A percentile compares a stretch with the other conserved stretches of the same genome.
Conservation (phyloP, 176 grass and related monocot genomes). For the Avena insularis region DNA sequence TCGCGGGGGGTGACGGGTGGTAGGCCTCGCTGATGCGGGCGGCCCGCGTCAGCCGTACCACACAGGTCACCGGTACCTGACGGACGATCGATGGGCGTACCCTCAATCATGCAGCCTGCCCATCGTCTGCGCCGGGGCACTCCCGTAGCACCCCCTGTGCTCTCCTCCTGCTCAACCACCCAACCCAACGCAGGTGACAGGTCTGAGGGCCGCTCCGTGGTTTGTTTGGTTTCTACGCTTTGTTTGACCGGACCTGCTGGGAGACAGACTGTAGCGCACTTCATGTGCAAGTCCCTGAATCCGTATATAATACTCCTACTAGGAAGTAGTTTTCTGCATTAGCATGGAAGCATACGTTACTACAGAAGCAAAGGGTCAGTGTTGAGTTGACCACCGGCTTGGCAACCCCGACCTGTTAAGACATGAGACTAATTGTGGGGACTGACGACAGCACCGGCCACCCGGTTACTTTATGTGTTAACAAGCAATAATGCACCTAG, state of each 20-base stretch:
- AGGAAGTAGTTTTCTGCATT: too few species aligned
- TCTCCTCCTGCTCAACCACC: too few species aligned
- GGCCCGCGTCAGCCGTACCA: conserved; percentile 40
- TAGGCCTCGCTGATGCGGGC: conserved; percentile 54
- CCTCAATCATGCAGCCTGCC: not conserved
- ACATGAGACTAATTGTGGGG: not conserved
- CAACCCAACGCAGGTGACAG: too few species aligned
- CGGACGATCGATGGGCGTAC: not conserved
- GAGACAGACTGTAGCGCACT: not conserved
- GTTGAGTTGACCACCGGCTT: conserved; percentile 22
- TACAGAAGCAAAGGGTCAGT: not conserved
- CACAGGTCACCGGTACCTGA: not conserved
- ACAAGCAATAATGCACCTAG: not conserved
- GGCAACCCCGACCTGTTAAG: not conserved
- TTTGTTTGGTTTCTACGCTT: not conserved
- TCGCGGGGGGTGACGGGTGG: conserved; percentile 61
- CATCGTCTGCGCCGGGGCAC: not conserved
- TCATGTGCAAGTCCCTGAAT: not conserved
- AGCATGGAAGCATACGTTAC: not conserved
- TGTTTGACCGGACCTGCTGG: not conserved
- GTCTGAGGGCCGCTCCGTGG: too few species aligned
- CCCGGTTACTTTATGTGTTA: not conserved
- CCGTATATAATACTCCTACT: not conserved
- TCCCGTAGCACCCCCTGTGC: not conserved
- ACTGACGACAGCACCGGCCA: not conserved